phyloP scores from a whole-genome alignment of 2,329 filamentous ascomycete genomes.

The Fusarium sp. region DNA sequence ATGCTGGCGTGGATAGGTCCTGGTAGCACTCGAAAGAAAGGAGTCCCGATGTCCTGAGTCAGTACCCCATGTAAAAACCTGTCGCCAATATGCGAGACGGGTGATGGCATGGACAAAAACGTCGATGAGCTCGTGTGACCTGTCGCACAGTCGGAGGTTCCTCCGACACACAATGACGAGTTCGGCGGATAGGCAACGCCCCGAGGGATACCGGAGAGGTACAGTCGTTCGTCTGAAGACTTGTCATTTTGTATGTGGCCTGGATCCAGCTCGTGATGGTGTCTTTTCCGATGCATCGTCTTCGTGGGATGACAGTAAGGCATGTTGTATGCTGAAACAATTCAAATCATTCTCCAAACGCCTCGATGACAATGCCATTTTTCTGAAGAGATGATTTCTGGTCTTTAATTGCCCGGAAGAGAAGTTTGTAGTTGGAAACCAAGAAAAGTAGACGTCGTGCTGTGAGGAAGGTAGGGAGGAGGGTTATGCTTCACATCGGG shows the following conservation, averaged over 20 bases:
- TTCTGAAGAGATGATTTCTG: neutral
- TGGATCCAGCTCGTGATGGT: neutral
- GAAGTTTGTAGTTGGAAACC: neutral
- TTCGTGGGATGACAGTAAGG: neutral
- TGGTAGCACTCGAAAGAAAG: slow-evolving; percentile 5
- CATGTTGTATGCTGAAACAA: neutral
- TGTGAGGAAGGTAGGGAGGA: neutral
- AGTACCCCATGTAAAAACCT: neutral
- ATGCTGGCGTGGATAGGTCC: slow-evolving; percentile 6
- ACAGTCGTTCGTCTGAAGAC: neutral
- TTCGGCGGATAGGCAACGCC: neutral
- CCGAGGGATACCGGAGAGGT: neutral
- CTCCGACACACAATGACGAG: slow-evolving; percentile 9
- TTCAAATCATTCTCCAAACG: neutral
- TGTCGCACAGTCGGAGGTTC: slow-evolving; percentile 11
- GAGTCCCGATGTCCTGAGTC: neutral
- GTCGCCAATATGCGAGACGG: slow-evolving; percentile 26
- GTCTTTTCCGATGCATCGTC: neutral
- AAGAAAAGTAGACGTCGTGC: neutral
- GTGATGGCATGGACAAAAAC: slow-evolving; percentile 35
- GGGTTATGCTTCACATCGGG: slow-evolving; percentile 1
- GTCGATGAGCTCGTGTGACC: slow-evolving; percentile 31
- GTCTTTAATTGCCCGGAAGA: neutral
- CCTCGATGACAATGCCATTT: neutral
- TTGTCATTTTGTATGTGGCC: neutral